Evolutionary conservation across 1,284 basidiomycete genomes (phyloP).

Genomic region (Cystobasidium slooffiae): DNA sequence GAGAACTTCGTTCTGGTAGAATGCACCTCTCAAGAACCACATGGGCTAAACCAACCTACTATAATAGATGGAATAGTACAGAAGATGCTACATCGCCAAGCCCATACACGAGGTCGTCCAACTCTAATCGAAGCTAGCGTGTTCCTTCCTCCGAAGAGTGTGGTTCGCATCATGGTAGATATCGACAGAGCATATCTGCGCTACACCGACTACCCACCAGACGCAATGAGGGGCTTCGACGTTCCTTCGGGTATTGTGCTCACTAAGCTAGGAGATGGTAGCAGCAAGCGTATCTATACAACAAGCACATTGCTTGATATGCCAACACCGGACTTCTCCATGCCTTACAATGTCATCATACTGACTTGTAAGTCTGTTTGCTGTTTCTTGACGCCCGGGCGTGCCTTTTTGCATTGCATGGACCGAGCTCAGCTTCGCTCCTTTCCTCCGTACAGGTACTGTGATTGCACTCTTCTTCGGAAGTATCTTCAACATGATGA

Average conservation of each 20-base stretch:
- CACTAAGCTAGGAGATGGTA: constrained; percentile 52
- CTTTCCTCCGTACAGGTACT: constrained; percentile 29
- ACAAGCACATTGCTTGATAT: constrained; percentile 81
- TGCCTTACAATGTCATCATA: constrained; percentile 99
- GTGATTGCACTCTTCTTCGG: constrained; percentile 92
- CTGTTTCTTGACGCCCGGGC: too few species aligned
- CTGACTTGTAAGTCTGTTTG: constrained; percentile 67
- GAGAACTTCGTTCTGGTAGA: background rate
- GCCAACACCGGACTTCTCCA: constrained; percentile 95
- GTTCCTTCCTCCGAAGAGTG: constrained; percentile 70
- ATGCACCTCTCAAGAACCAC: background rate
- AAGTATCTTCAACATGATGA: constrained; percentile 82
- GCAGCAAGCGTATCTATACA: constrained; percentile 69
- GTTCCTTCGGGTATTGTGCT: constrained; percentile 69
- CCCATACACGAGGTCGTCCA: constrained; percentile 70
- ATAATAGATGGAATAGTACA: constrained; percentile 17
- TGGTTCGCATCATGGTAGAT: constrained; percentile 70
- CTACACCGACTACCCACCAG: constrained; percentile 94
- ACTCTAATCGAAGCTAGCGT: constrained; percentile 74
- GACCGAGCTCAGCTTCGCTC: background rate
- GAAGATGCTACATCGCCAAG: constrained; percentile 67
- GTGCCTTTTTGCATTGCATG: background rate
- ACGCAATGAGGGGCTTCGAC: constrained; percentile 93
- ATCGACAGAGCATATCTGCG: constrained; percentile 84
- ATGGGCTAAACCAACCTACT: background rate